A percentile compares a stretch with the other conserved stretches of the same genome.
These are phyloP conservation scores for Mycena chlorophos DNA, from an alignment of 768 basidiomycete species.

Conservation along the genomic window DNA sequence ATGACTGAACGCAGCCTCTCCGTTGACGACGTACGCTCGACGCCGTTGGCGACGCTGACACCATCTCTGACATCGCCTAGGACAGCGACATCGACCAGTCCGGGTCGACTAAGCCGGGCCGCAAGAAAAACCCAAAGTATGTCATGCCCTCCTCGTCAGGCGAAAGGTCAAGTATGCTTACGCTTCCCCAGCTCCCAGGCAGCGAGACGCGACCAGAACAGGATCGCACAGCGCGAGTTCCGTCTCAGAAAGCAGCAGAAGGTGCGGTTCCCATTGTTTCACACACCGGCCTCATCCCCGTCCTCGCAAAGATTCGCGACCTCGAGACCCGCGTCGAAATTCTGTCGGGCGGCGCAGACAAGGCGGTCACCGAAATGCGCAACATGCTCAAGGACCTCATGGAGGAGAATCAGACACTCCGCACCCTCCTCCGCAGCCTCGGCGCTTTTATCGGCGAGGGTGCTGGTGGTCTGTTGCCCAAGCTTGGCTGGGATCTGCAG, in stretches of 20 bases:
- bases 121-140: conserved; percentile 90
- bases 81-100: conserved; percentile 61
- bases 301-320: conserved; percentile 74
- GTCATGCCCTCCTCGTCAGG: conserved; percentile 26
- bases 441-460: conserved; percentile 87
- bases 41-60: background rate
- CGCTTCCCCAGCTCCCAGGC: conserved; percentile 70
- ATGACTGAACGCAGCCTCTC: conserved; percentile 65
- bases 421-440: conserved; percentile 74
- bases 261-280: conserved; percentile 38
- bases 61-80: conserved; percentile 30
- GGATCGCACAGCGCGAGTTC: conserved; percentile 93
- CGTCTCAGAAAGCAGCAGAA: conserved; percentile 88
- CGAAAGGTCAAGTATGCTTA: conserved; percentile 11
- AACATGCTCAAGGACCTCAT: conserved; percentile 86
- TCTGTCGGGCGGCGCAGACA: conserved; percentile 88
- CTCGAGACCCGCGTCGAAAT: conserved; percentile 95
- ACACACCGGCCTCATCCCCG: conserved; percentile 2
- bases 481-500: conserved; percentile 73
- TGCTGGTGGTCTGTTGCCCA: conserved; percentile 70
- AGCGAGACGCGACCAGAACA: conserved; percentile 84
- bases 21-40: conserved; percentile 51
- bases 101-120: conserved; percentile 63
- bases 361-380: conserved; percentile 79
- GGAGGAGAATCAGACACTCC: conserved; percentile 84